Base-by-base conservation (phyloP, 257 asterid genomes). In the Solanum gandarillasii region DNA sequence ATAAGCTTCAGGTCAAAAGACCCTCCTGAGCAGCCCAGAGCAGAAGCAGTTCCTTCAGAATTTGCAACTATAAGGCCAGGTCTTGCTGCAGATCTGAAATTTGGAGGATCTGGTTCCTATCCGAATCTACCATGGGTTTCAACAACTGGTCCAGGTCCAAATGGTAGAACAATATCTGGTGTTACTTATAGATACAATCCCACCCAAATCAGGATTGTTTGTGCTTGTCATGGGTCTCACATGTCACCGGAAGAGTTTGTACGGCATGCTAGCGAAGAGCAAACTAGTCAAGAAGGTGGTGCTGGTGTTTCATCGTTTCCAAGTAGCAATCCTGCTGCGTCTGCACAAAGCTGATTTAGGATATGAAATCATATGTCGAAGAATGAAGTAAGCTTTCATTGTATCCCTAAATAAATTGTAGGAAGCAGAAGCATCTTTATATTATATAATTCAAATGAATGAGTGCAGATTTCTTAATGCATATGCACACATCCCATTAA, bases 111-210 rank as follows among this genome's bases (percentile, higher is more conserved):
- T 81, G 98, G 99, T 25, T 91, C 98, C 83, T 93, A 89, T 90
- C 98, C 99, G 3, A 95, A 97, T 90, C 93, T 97, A 43, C 99
- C 99, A 23, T 95, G 99, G 99, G 99, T 97, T 74, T 95, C 99
- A 36, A 94, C 99, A 12, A 95, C 94, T 20, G 95, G 96, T 34
- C 90, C 94, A 21, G 98, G 96, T 29, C 96, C 99, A 43, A 93
- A 93, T 58, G 98, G 99, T 68, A 93, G 94, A 91, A 95, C 98
- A 23, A 95, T 97, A 91, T 97, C 99, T 32, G 98, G 99, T 48
- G 99, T 95, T 83, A 97, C 99, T 1, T 97, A 97, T 92, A 92
- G 92, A 89, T 95, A 67, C 72, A 97, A 96, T 88, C 94, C 99
- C 27, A 93, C 98, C 12, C 98, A 97, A 90, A 92, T 95, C 92